Conservation (phyloP, 164 flowering plant genomes). For the Berberis vulgaris region DNA sequence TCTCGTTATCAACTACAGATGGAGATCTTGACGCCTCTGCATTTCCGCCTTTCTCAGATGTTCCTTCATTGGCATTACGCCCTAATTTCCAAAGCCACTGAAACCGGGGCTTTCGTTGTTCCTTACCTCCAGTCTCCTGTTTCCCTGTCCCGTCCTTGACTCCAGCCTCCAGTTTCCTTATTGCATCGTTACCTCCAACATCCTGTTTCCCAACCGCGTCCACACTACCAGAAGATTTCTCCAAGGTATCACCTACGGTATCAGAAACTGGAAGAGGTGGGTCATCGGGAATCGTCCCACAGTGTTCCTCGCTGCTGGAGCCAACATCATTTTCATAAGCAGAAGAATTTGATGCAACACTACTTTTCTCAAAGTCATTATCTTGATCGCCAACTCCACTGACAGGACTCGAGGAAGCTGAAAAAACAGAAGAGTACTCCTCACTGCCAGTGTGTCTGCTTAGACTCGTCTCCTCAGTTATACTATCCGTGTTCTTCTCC, state of each 20-base stretch:
- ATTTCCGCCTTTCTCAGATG: constrained; percentile 32
- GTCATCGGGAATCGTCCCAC: constrained; percentile 14
- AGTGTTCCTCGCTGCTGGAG: constrained; percentile 17
- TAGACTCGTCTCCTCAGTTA: constrained; percentile 23
- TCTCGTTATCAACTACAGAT: constrained; percentile 7
- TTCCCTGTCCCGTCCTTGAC: constrained; percentile 21
- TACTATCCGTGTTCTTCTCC: constrained; percentile 13
- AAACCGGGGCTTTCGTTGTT: constrained; percentile 46
- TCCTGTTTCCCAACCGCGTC: constrained; percentile 23
- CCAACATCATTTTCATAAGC: constrained; percentile 36
- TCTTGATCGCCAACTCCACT: constrained; percentile 37
- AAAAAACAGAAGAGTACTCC: constrained; percentile 51
- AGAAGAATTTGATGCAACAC: constrained; percentile 50
- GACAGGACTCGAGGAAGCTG: constrained; percentile 48
- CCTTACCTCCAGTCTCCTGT: constrained; percentile 29
- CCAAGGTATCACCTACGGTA: constrained; percentile 16
- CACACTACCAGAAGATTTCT: constrained; percentile 12
- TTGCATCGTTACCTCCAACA: constrained; percentile 28
- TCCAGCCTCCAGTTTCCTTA: too few relatives aligned
- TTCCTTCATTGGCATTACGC: constrained; percentile 40
- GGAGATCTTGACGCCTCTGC: constrained; percentile 15
- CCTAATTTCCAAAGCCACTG: constrained; percentile 91
- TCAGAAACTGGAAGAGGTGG: constrained; percentile 36
- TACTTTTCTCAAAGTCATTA: constrained; percentile 58
- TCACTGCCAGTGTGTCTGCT: constrained; percentile 40